These are phyloP conservation scores for Daldinia concentrica DNA, from an alignment of 495 filamentous ascomycete genomes.

Conservation along the genomic window DNA sequence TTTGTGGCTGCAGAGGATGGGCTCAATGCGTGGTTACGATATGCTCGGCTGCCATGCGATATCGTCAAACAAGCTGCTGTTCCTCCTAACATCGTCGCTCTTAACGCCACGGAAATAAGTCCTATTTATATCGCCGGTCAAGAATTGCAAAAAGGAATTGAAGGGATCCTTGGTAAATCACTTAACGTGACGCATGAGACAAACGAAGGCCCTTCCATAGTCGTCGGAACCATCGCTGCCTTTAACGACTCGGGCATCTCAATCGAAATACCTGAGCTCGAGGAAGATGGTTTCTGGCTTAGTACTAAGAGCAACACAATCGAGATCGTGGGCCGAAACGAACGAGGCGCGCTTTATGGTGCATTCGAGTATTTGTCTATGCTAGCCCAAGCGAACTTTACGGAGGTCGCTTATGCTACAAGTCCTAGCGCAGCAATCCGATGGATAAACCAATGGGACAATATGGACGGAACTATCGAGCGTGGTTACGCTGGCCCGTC, in stretches of 20 bases:
- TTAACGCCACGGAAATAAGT: constrained; percentile 61
- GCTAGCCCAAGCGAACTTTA: constrained; percentile 69
- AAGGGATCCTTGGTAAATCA: constrained; percentile 61
- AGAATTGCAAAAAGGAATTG: constrained; percentile 68
- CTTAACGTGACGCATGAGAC: constrained; percentile 48
- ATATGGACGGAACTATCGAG: constrained; percentile 75
- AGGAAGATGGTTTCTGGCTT: constrained; percentile 72
- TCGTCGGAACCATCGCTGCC: constrained; percentile 66
- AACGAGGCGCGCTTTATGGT: constrained; percentile 74
- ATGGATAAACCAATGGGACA: constrained; percentile 81
- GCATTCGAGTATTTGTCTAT: constrained; percentile 73
- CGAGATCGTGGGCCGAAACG: constrained; percentile 71
- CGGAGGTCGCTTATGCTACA: constrained; percentile 59
- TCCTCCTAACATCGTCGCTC: constrained; percentile 62
- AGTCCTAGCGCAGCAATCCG: constrained; percentile 71
- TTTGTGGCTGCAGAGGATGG: constrained; percentile 65
- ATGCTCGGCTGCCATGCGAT: constrained; percentile 62
- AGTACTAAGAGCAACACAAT: constrained; percentile 55
- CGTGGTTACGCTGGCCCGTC: constrained; percentile 74
- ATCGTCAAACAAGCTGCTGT: constrained; percentile 48
- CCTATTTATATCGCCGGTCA: constrained; percentile 67
- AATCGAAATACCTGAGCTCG: constrained; percentile 54
- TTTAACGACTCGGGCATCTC: constrained; percentile 56
- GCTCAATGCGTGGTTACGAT: constrained; percentile 70
- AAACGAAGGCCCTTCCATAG: constrained; percentile 50